A percentile compares a stretch with the other conserved stretches of the same genome.
phyloP scores from a whole-genome alignment of 768 basidiomycete species.

The Rhodotorula sphaerocarpa region DNA sequence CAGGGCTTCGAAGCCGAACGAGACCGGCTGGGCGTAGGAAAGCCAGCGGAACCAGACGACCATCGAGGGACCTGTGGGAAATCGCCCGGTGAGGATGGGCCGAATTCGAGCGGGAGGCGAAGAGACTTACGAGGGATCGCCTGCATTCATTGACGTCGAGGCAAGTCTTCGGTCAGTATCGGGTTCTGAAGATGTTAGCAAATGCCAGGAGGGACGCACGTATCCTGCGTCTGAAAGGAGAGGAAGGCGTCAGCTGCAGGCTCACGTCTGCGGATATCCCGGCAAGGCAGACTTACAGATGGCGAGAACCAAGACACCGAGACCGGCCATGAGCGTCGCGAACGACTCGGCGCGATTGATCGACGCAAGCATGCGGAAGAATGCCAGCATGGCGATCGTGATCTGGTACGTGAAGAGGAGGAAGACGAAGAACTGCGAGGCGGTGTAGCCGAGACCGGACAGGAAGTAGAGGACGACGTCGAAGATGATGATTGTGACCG shows the following conservation, averaged over 20 bases:
- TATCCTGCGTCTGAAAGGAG: no score
- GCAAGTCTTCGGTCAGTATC: slow-evolving; percentile 1
- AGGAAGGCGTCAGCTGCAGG: no score
- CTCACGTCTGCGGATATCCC: no score
- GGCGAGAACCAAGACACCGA: slow-evolving; percentile 42
- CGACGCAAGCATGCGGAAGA: slow-evolving; percentile 26
- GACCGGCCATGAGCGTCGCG: slow-evolving; percentile 26
- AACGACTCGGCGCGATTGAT: slow-evolving; percentile 28
- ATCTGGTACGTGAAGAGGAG: slow-evolving; percentile 45
- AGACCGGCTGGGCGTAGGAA: slow-evolving; percentile 45
- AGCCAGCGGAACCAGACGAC: slow-evolving; percentile 46
- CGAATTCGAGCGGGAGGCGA: slow-evolving; percentile 3
- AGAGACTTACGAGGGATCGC: slow-evolving; percentile 4
- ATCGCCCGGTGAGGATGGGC: slow-evolving; percentile 29
- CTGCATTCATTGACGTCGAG: neutral
- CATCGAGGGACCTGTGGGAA: slow-evolving; percentile 42
- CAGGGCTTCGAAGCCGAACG: slow-evolving; percentile 35
- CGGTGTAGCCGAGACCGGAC: slow-evolving; percentile 45
- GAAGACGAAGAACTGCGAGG: slow-evolving; percentile 48
- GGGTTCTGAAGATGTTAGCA: no score
- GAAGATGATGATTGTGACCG: slow-evolving; percentile 26
- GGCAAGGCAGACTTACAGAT: slow-evolving; percentile 37
- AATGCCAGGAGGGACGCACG: no score
- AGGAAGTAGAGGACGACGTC: slow-evolving; percentile 42
- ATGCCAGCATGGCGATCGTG: slow-evolving; percentile 36